A percentile compares a stretch with the other conserved stretches of the same genome.
Evolutionary conservation across 495 filamentous ascomycete genomes (phyloP).

Genomic region (Xylaria acuta): DNA sequence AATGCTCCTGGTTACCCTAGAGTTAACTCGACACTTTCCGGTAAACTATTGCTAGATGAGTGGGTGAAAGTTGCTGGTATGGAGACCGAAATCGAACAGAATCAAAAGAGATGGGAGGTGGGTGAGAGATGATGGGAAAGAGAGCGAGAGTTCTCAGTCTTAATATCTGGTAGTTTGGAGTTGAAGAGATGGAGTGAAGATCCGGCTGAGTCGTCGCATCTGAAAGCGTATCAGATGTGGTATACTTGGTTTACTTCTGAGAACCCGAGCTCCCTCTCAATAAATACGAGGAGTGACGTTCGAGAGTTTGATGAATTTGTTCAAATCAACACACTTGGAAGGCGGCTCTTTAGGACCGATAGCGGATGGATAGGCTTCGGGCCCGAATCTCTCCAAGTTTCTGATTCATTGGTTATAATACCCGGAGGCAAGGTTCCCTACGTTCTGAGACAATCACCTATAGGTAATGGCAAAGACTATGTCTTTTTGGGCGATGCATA

Average conservation of each 20-base stretch:
- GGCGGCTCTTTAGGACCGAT: not conserved
- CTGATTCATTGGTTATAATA: not conserved
- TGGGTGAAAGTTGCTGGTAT: not conserved
- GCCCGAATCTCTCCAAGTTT: not conserved
- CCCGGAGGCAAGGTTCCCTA: not conserved
- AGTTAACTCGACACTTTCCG: not conserved
- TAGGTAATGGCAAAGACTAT: not conserved
- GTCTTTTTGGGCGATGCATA: not conserved
- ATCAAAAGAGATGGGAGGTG: not conserved
- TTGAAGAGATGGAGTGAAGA: not conserved
- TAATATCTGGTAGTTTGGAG: not conserved
- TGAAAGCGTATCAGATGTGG: conserved; percentile 2
- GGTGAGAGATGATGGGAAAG: not conserved
- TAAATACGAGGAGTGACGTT: not conserved
- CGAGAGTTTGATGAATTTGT: not conserved
- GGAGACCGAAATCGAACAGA: not conserved
- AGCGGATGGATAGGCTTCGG: not conserved
- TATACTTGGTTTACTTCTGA: not conserved
- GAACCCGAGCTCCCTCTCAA: not conserved
- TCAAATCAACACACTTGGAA: not conserved
- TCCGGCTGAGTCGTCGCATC: not conserved
- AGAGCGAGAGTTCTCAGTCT: not conserved
- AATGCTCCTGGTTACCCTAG: not conserved
- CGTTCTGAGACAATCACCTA: not conserved
- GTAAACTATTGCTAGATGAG: not conserved